These are phyloP conservation scores for Akanthomyces lecanii DNA, from an alignment of 2,329 filamentous ascomycete species.

Conservation along the genomic window DNA sequence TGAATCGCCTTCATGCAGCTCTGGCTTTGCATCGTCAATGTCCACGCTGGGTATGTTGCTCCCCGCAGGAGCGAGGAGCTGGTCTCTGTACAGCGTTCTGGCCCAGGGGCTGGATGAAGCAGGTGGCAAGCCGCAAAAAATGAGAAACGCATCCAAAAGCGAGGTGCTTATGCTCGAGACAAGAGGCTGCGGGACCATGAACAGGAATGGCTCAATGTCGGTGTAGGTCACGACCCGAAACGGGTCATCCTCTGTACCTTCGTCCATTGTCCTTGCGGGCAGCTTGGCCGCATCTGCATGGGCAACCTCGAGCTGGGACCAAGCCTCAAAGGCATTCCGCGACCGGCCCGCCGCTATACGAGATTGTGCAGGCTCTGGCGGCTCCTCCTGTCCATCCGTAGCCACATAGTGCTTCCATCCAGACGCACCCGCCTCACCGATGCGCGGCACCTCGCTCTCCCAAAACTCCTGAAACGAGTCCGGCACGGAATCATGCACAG, in stretches of 20 bases:
- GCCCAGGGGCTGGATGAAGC: constrained; percentile 29
- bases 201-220: constrained; percentile 65
- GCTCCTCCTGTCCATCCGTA: constrained; percentile 33
- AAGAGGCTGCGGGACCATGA: constrained; percentile 41
- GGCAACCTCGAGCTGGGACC: constrained; percentile 52
- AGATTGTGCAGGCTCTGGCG: constrained; percentile 33
- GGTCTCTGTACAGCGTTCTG: constrained; percentile 28
- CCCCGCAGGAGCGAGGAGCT: constrained; percentile 24
- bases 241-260: constrained; percentile 72
- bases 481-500: constrained; percentile 24
- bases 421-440: constrained; percentile 67
- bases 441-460: constrained; percentile 75
- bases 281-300: constrained; percentile 45
- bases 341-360: constrained; percentile 24
- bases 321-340: constrained; percentile 46
- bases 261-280: constrained; percentile 72
- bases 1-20: constrained; percentile 17
- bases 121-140: constrained; percentile 63
- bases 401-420: constrained; percentile 62
- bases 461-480: constrained; percentile 68
- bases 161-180: constrained; percentile 35
- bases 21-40: constrained; percentile 1
- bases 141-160: constrained; percentile 66
- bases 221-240: constrained; percentile 76
- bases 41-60: constrained; percentile 2